Evolutionary conservation across 352 stramenopile species (phyloP).

Genomic region (Stramenopiles sp.): DNA sequence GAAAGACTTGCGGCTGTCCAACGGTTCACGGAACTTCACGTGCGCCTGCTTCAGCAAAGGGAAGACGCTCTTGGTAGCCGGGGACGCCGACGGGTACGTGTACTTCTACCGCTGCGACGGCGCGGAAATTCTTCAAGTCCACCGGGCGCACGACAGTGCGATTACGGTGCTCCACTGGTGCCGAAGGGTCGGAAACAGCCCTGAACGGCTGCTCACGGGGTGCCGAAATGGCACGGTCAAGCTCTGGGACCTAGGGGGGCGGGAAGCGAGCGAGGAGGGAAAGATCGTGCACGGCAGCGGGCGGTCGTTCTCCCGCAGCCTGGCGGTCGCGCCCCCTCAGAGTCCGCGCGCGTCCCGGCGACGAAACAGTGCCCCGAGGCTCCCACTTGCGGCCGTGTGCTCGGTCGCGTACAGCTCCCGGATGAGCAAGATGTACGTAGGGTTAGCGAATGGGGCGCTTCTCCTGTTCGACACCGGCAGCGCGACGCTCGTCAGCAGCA

Average conservation of each 20-base stretch:
- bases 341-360: neutral
- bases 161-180: constrained; percentile 6
- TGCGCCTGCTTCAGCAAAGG: constrained; percentile 1
- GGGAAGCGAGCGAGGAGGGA: neutral
- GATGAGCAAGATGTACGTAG: neutral
- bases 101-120: constrained; percentile 2
- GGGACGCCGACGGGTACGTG: constrained; percentile 1
- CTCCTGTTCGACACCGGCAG: neutral
- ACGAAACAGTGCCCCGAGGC: neutral
- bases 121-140: neutral
- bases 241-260: neutral
- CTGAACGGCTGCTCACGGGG: neutral
- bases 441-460: neutral
- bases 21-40: neutral
- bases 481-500: neutral
- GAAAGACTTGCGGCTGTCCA: neutral
- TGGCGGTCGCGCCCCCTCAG: neutral
- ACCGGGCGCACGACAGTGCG: neutral
- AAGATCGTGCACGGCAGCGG: neutral
- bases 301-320: neutral
- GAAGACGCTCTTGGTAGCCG: neutral
- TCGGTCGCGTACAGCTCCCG: neutral
- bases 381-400: neutral
- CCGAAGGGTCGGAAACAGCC: neutral
- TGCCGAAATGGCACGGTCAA: constrained; percentile 7